A percentile compares a stretch with the other conserved stretches of the same genome.
Evolutionary conservation across 306 rosid species (phyloP).

Genomic region (Acmispon strigosus): DNA sequence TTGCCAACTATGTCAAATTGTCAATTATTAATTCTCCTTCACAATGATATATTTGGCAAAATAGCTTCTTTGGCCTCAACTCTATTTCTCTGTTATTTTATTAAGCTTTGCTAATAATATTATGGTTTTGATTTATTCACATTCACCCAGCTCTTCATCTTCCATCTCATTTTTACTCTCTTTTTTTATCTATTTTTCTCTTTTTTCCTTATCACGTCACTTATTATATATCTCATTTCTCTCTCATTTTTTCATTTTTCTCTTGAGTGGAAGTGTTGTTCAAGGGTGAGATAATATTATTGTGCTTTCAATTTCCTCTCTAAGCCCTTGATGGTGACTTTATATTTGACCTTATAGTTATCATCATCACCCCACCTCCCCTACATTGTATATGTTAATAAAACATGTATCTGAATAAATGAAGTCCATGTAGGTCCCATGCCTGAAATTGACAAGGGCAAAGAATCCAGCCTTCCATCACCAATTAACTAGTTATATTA

Average conservation of each 20-base stretch:
- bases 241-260: too few relatives aligned
- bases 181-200: too few relatives aligned
- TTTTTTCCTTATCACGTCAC: too few relatives aligned
- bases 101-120: conserved; percentile 10
- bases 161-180: too few relatives aligned
- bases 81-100: not conserved
- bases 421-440: conserved; percentile 20
- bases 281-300: too few relatives aligned
- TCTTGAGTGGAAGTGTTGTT: too few relatives aligned
- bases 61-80: not conserved
- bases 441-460: conserved; percentile 7
- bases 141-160: too few relatives aligned
- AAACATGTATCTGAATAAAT: conserved; percentile 25
- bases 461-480: not conserved
- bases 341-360: conserved; percentile 42
- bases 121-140: too few relatives aligned
- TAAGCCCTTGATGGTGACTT: conserved; percentile 40
- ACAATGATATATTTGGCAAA: not conserved
- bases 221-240: too few relatives aligned
- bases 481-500: not conserved
- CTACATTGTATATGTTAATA: not conserved
- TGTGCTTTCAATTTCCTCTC: not conserved
- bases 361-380: conserved; percentile 17
- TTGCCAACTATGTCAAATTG: not conserved
- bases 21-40: conserved; percentile 1